Evolutionary conservation across 23 red algal species (phyloP).

Genomic region (Cyanidiococcus yangmingshanensis): DNA sequence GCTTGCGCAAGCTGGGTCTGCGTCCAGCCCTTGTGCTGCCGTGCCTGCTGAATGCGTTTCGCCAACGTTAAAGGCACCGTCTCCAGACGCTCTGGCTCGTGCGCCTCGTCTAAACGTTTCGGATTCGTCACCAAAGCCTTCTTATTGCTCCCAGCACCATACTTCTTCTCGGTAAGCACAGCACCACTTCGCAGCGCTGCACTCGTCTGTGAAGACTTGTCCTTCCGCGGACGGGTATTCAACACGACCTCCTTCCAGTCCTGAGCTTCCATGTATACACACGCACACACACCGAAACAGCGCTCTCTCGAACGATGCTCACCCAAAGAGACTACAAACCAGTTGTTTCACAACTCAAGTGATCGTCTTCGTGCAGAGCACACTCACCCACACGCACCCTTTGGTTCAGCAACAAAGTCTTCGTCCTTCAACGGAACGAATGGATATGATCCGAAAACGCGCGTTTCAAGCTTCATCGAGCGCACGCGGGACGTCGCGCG

Average conservation of each 20-base stretch:
- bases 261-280: constrained; percentile 17
- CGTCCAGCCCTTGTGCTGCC: constrained; percentile 61
- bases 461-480: too few relatives aligned
- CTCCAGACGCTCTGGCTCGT: constrained; percentile 12
- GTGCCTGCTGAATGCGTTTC: constrained; percentile 84
- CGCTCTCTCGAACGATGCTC: too few relatives aligned
- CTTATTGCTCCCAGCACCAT: constrained; percentile 11
- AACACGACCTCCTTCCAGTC: constrained; percentile 11
- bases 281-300: too few relatives aligned
- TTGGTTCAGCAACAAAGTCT: too few relatives aligned
- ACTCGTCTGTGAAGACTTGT: not conserved
- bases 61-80: constrained; percentile 62
- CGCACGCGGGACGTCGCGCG: too few relatives aligned
- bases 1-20: constrained; percentile 86
- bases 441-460: too few relatives aligned
- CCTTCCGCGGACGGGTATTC: not conserved
- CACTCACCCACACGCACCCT: too few relatives aligned
- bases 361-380: too few relatives aligned
- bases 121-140: not conserved
- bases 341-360: too few relatives aligned
- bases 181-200: not conserved
- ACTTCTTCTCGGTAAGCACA: not conserved
- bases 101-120: not conserved
- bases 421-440: too few relatives aligned
- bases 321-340: too few relatives aligned